Base-by-base conservation (phyloP, 2,329 filamentous ascomycete species). In the Pseudogymnoascus sp. region DNA sequence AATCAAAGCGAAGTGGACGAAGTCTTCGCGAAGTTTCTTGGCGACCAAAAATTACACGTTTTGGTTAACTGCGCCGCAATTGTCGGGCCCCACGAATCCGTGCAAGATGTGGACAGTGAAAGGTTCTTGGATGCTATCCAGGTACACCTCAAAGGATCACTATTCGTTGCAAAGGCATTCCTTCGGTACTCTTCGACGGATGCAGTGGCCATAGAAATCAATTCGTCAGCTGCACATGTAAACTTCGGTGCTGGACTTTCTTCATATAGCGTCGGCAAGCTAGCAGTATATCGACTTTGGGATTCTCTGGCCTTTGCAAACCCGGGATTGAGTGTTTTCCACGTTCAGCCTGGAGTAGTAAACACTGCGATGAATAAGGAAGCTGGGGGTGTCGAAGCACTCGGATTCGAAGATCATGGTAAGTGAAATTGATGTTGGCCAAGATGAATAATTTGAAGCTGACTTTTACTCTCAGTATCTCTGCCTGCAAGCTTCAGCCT, bases 1-100 rank as follows among this genome's bases (percentile, higher is more conserved):
- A 67, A 71, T 29, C 66, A 70, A 39, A 63, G 55, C 39, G 65
- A 72, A 48, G 66, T 76, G 12, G 70, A 74, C n/a, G 66, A 65
- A 2, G 72, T 72, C 21, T 77, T 77, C 60, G 38, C 66, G 2
- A 66, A 67, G 10, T 71, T 75, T 60, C 65, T 65, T 44, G 67
- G 67, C 7, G 63, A 61, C n/a, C 71, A 70, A 2, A 70, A 71
- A 59, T 70, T 79, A 58, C 68, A 80, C 63, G 68, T 80, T 44
- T 63, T 80, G 12, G 70, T 80, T 58, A 74, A 73, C 62, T 75
- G 71, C 62, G 78, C 77, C 0, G 76, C 70, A 0, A 66, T 66
- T 1, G 63, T 72, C 9, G 72, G 73, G 36, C 69, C 70, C 4
- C 64, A 61, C 31, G 69, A 71, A 12, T 44, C 69, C 6, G 61